A percentile compares a stretch with the other conserved stretches of the same genome.
Conservation (phyloP, 106 monocot species). For the Acanthochlamys bracteata region DNA sequence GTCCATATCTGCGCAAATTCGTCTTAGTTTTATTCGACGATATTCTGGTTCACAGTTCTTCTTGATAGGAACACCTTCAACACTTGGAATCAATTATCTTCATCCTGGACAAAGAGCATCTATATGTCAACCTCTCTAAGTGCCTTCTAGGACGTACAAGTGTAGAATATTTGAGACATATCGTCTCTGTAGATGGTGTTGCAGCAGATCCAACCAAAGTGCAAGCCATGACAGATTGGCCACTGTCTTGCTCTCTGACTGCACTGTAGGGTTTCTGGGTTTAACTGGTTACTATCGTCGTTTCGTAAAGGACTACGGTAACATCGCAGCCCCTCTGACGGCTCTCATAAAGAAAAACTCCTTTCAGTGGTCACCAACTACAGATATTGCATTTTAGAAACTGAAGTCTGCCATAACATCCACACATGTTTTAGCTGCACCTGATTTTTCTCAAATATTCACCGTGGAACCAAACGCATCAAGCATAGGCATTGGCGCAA, state of each 20-base stretch:
- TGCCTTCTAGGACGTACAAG: neutral
- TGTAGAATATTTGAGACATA: neutral
- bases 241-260: neutral
- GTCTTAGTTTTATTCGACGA: conserved; percentile 2
- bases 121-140: neutral
- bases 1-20: neutral
- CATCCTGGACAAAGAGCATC: neutral
- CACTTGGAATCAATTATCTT: neutral
- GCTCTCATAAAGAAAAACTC: neutral
- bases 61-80: neutral
- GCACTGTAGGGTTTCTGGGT: neutral
- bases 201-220: neutral
- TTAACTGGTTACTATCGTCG: neutral
- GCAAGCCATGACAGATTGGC: neutral
- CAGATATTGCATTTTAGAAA: neutral
- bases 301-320: neutral
- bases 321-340: neutral
- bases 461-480: neutral
- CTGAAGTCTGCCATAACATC: neutral
- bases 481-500: neutral
- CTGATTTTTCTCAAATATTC: neutral
- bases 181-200: neutral
- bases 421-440: neutral
- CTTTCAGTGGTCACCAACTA: neutral
- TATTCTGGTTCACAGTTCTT: neutral